Percentiles rank a stretch among this genome's conserved stretches.
Conservation (phyloP, 352 stramenopile genomes). For the Peronosclerospora sorghi region DNA sequence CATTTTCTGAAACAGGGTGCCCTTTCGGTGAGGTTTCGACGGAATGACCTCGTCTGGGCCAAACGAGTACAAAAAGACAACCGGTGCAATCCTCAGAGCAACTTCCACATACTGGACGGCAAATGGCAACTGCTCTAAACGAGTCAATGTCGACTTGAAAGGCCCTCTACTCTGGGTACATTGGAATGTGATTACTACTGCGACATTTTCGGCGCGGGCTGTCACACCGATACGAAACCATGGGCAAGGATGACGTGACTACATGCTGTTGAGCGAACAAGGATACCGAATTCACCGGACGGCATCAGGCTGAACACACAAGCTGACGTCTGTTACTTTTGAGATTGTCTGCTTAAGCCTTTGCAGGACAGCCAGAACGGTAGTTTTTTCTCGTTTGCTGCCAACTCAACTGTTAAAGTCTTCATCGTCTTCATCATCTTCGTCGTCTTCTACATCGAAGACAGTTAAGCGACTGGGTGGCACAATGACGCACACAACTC, state of each 20-base stretch:
- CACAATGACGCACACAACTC: constrained; percentile 36
- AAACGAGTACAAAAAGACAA: no score
- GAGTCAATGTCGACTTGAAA: no score
- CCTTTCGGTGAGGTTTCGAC: no score
- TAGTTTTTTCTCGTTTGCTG: constrained; percentile 1
- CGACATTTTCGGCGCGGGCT: constrained; percentile 2
- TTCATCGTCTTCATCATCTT: constrained; percentile 18
- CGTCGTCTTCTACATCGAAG: constrained; percentile 49
- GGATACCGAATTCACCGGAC: constrained; percentile 31
- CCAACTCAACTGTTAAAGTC: constrained; percentile 16
- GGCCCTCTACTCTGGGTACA: no score
- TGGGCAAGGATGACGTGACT: constrained; percentile 11
- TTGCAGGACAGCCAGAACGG: background rate
- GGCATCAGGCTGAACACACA: constrained; percentile 8
- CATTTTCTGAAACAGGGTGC: no score
- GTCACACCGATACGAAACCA: constrained; percentile 11
- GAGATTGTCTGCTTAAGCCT: background rate
- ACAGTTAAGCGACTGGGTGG: constrained; percentile 28
- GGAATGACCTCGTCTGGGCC: no score
- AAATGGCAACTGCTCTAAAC: no score
- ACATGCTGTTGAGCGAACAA: constrained; percentile 34
- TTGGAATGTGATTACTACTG: no score
- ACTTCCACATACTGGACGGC: no score
- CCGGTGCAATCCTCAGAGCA: no score
- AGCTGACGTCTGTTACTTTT: constrained; percentile 9